phyloP scores from a whole-genome alignment of 2,329 filamentous ascomycete genomes.

The Scedosporium boydii region DNA sequence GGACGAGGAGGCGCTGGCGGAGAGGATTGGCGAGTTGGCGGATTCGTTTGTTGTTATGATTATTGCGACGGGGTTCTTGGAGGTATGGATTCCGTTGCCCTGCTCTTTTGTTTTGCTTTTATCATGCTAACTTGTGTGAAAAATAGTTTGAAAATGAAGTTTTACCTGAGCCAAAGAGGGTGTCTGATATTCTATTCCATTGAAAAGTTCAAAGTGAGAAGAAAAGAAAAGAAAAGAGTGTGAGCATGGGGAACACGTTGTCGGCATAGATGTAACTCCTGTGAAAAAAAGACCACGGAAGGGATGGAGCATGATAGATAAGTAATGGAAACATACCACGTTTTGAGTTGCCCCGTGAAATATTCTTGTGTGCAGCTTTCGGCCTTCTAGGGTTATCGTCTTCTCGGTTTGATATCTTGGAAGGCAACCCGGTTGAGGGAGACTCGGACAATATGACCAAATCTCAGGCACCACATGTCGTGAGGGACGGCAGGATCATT shows the following conservation, averaged over 20 bases:
- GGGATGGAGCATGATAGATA: no score
- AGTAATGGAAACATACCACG: no score
- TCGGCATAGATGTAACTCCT: no score
- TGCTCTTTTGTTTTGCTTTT: not conserved
- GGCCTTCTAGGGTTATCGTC: no score
- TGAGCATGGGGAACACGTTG: not conserved
- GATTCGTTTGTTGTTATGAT: slow-evolving; percentile 81
- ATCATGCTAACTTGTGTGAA: not conserved
- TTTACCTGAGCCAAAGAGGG: slow-evolving; percentile 21
- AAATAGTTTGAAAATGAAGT: slow-evolving; percentile 31
- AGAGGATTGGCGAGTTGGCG: slow-evolving; percentile 65
- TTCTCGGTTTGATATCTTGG: no score
- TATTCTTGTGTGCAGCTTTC: no score
- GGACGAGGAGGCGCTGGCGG: slow-evolving; percentile 34
- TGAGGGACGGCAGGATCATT: no score
- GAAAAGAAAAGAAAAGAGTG: not conserved
- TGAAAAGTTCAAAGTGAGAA: slow-evolving; percentile 12
- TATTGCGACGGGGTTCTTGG: slow-evolving; percentile 71
- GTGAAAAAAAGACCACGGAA: no score
- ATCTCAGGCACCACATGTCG: no score
- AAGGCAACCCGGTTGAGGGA: no score
- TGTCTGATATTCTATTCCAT: slow-evolving; percentile 29
- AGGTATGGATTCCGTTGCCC: slow-evolving; percentile 44
- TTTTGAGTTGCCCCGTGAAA: no score
- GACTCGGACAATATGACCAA: no score